Conservation (phyloP, 2,329 filamentous ascomycete species). For the Thielaviopsis musarum region DNA sequence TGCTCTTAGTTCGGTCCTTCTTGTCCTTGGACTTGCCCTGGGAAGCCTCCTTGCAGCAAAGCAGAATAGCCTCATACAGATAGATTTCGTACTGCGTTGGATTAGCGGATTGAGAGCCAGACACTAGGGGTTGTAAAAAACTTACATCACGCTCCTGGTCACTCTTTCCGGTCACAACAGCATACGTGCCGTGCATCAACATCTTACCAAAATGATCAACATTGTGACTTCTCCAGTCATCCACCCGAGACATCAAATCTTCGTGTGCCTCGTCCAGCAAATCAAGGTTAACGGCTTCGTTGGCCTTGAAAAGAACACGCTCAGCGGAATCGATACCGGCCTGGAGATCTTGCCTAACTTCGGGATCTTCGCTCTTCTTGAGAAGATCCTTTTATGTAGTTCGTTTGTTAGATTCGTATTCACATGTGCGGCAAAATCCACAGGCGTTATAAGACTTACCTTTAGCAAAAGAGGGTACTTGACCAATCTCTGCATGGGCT, state of each 20-base stretch:
- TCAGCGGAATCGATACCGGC: slow-evolving; percentile 69
- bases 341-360: slow-evolving; percentile 53
- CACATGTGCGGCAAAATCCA: neutral
- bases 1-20: slow-evolving; percentile 43
- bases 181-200: slow-evolving; percentile 76
- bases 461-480: slow-evolving; percentile 87
- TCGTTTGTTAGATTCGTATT: slow-evolving; percentile 16
- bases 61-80: slow-evolving; percentile 83
- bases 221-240: slow-evolving; percentile 92
- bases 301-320: slow-evolving; percentile 66
- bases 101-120: neutral
- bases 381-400: slow-evolving; percentile 49
- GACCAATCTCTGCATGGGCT: slow-evolving; percentile 87
- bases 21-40: slow-evolving; percentile 71
- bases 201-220: slow-evolving; percentile 85
- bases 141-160: slow-evolving; percentile 81
- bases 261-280: slow-evolving; percentile 68
- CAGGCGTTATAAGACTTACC: slow-evolving; percentile 28
- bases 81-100: slow-evolving; percentile 79
- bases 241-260: slow-evolving; percentile 67
- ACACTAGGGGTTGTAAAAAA: slow-evolving; percentile 13
- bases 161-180: slow-evolving; percentile 74
- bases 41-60: slow-evolving; percentile 92
- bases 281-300: slow-evolving; percentile 79
- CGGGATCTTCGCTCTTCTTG: slow-evolving; percentile 66